Evolutionary conservation across 2,329 filamentous ascomycete genomes (phyloP).

Genomic region (Trichoderma harzianum): DNA sequence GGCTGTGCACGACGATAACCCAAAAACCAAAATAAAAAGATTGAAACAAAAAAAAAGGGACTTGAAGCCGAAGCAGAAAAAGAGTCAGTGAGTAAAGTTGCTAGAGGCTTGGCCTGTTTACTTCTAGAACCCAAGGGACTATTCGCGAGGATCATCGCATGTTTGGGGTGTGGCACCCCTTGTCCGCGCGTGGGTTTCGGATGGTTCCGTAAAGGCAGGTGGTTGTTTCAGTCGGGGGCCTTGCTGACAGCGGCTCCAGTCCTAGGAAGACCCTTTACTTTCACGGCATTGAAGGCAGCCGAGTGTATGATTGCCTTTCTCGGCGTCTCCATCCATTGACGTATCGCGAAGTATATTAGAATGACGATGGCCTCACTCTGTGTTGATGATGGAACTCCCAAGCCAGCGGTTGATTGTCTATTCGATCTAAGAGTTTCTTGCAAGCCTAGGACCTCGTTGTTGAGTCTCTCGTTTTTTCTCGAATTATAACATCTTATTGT

Average conservation of each 20-base stretch:
- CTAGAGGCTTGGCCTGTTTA: not conserved
- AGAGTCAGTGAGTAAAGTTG: not conserved
- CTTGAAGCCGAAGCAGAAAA: not conserved
- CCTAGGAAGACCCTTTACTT: not conserved
- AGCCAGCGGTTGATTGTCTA: not conserved
- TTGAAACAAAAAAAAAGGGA: not conserved
- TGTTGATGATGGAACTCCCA: not conserved
- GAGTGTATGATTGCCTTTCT: not conserved
- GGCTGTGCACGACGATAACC: not conserved
- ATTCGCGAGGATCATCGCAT: not conserved
- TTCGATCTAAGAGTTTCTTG: not conserved
- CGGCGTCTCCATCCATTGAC: not conserved
- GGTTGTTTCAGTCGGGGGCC: slow-evolving; percentile 7
- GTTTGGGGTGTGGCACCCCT: not conserved
- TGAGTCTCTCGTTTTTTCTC: not conserved
- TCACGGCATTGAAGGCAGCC: not conserved
- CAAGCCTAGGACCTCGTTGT: not conserved
- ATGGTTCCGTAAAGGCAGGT: slow-evolving; percentile 13
- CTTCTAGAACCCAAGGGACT: not conserved
- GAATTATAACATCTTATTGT: not conserved
- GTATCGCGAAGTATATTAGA: not conserved
- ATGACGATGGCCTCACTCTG: not conserved
- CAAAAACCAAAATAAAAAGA: not conserved
- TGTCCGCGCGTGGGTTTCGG: slow-evolving; percentile 8
- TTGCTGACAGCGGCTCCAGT: not conserved